Percentiles rank a stretch among this genome's conserved stretches.
Evolutionary conservation across 1,284 basidiomycete species (phyloP).

Genomic region (Leccinum angustisporum): DNA sequence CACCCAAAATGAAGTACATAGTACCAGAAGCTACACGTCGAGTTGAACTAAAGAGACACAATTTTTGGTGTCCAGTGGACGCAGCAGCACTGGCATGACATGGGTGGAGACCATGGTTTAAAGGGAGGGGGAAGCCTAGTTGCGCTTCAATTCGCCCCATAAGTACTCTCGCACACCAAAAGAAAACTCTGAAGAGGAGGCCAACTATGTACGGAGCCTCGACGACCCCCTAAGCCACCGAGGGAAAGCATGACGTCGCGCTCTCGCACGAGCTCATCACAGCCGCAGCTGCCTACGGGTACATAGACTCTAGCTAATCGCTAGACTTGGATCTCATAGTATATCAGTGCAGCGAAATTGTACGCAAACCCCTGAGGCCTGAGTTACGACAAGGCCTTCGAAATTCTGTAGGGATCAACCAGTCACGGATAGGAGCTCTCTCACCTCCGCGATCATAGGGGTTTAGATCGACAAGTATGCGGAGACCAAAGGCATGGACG

Average conservation of each 20-base stretch:
- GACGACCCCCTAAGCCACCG: constrained; percentile 13
- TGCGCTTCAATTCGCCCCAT: not conserved
- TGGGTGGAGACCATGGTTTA: not conserved
- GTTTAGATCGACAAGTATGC: constrained; percentile 23
- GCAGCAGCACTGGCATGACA: too few species aligned
- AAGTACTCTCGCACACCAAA: not conserved
- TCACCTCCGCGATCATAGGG: constrained; percentile 16
- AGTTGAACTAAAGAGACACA: too few species aligned
- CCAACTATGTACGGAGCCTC: constrained; percentile 11
- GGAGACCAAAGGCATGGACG: constrained; percentile 30
- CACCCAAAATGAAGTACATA: too few species aligned
- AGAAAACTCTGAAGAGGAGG: constrained; percentile 25
- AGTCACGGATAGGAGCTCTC: not conserved
- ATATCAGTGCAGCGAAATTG: constrained; percentile 25
- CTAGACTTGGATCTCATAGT: not conserved
- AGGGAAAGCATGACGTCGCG: constrained; percentile 19
- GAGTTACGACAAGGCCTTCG: constrained; percentile 25
- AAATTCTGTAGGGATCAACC: constrained; percentile 23
- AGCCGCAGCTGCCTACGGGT: constrained; percentile 30
- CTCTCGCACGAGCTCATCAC: constrained; percentile 30
- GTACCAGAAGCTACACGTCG: too few species aligned
- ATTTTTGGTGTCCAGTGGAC: too few species aligned
- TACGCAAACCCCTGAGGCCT: constrained; percentile 24
- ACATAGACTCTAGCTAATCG: not conserved
- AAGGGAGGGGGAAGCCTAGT: not conserved